phyloP scores from a whole-genome alignment of 345 rosid species.

The Arabidopsis arenosa region DNA sequence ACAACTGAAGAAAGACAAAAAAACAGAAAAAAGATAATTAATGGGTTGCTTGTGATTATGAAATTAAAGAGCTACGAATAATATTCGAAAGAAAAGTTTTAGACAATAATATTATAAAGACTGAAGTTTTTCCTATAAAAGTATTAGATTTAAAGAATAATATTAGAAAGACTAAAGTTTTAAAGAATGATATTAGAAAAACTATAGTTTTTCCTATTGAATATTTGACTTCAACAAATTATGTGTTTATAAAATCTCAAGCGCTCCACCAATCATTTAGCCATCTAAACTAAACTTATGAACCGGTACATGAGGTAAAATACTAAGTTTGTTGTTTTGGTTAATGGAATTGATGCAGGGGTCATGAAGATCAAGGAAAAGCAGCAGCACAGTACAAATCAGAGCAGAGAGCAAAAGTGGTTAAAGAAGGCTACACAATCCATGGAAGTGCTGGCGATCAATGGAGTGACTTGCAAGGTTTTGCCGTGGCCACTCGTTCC shows the following conservation, averaged over 20 bases:
- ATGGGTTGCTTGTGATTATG: no score
- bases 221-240: no score
- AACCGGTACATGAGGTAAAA: not conserved
- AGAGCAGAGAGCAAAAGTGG: slow-evolving; percentile 61
- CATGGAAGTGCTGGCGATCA: slow-evolving; percentile 87
- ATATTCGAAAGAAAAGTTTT: no score
- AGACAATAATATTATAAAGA: no score
- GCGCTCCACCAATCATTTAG: not conserved
- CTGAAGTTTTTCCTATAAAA: no score
- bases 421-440: slow-evolving; percentile 64
- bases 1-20: no score
- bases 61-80: no score
- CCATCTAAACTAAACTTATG: slow-evolving; percentile 15
- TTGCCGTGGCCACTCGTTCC: slow-evolving; percentile 65
- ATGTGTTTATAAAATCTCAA: no score
- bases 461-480: slow-evolving; percentile 87
- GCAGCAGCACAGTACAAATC: slow-evolving; percentile 68
- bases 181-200: not conserved
- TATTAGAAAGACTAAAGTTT: no score
- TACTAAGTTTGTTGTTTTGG: not conserved
- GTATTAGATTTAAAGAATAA: no score
- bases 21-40: no score
- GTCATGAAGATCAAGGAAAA: slow-evolving; percentile 58
- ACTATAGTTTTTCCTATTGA: not conserved
- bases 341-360: slow-evolving; percentile 48